These are phyloP conservation scores for Exutisphaerella laricina DNA, from an alignment of 2,329 filamentous ascomycete species.

Conservation along the genomic window DNA sequence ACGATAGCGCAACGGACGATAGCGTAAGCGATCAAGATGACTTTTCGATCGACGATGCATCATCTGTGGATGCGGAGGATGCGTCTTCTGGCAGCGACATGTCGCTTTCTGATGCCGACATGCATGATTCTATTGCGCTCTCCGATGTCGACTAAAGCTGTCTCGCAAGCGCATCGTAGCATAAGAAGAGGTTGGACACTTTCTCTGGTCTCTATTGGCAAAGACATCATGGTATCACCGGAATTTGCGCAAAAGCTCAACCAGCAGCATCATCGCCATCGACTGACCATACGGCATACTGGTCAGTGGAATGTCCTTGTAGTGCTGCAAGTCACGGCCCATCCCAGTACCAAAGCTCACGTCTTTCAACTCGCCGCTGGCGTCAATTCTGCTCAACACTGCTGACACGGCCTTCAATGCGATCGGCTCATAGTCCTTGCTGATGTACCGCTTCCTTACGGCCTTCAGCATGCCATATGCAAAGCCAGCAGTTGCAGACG, in stretches of 20 bases:
- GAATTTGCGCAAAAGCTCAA: constrained; percentile 63
- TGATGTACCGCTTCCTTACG: constrained; percentile 63
- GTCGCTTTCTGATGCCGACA: neutral
- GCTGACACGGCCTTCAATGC: constrained; percentile 63
- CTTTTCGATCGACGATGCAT: neutral
- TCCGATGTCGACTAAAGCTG: constrained; percentile 1
- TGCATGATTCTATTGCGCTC: neutral
- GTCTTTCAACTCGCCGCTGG: constrained; percentile 63
- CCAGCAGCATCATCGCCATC: constrained; percentile 77
- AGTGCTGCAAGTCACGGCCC: constrained; percentile 67
- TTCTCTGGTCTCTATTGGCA: no score
- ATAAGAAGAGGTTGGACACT: no score
- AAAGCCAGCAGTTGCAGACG: constrained; percentile 74
- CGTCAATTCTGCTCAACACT: constrained; percentile 60
- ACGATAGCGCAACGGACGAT: no score
- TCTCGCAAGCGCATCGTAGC: no score
- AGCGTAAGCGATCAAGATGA: neutral
- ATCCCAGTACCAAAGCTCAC: constrained; percentile 76
- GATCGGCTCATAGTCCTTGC: constrained; percentile 54
- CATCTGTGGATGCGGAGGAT: neutral
- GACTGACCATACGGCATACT: constrained; percentile 82
- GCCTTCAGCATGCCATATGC: constrained; percentile 75
- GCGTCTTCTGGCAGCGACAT: neutral
- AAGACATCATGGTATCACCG: constrained; percentile 36
- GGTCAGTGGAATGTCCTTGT: constrained; percentile 68